phyloP scores from a whole-genome alignment of 352 stramenopile species.

The Phytophthora chlamydospora region DNA sequence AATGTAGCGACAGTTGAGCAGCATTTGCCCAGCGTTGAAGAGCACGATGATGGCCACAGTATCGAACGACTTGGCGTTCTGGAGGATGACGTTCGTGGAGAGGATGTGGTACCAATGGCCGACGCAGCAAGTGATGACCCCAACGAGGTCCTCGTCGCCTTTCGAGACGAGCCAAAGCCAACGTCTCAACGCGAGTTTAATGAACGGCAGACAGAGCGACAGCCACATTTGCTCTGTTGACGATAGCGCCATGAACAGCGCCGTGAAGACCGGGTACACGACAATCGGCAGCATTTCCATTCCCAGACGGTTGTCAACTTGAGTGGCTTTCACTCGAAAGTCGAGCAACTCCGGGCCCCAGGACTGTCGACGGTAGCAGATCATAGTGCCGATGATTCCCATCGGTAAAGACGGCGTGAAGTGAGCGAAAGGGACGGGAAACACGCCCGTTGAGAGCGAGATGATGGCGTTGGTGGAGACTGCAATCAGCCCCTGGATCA shows the following conservation, averaged over 20 bases:
- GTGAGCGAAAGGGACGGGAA: slow-evolving; percentile 38
- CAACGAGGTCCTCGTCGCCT: slow-evolving; percentile 24
- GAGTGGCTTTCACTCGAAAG: not conserved
- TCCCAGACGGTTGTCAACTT: not conserved
- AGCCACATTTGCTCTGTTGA: slow-evolving; percentile 22
- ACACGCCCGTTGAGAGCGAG: slow-evolving; percentile 13
- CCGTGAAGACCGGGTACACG: slow-evolving; percentile 33
- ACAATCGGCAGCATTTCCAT: slow-evolving; percentile 26
- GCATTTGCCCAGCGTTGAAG: slow-evolving; percentile 18
- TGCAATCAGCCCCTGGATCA: slow-evolving; percentile 5
- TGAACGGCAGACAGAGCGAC: slow-evolving; percentile 28
- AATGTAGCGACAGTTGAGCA: slow-evolving; percentile 11
- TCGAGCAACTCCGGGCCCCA: not conserved
- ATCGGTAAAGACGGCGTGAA: slow-evolving; percentile 14
- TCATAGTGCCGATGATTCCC: not conserved
- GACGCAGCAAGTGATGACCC: slow-evolving; percentile 16
- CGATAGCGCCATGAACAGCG: slow-evolving; percentile 29
- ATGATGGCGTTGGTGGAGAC: slow-evolving; percentile 20
- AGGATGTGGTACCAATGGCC: slow-evolving; percentile 44
- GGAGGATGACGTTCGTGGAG: slow-evolving; percentile 35
- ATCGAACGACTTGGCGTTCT: slow-evolving; percentile 36
- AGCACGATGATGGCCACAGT: slow-evolving; percentile 26
- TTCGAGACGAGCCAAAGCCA: slow-evolving; percentile 21
- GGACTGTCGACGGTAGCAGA: slow-evolving; percentile 3
- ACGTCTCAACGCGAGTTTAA: slow-evolving; percentile 31